Evolutionary conservation across 1,139 yeast species (phyloP).

Genomic region (Zygoascus meyerae): DNA sequence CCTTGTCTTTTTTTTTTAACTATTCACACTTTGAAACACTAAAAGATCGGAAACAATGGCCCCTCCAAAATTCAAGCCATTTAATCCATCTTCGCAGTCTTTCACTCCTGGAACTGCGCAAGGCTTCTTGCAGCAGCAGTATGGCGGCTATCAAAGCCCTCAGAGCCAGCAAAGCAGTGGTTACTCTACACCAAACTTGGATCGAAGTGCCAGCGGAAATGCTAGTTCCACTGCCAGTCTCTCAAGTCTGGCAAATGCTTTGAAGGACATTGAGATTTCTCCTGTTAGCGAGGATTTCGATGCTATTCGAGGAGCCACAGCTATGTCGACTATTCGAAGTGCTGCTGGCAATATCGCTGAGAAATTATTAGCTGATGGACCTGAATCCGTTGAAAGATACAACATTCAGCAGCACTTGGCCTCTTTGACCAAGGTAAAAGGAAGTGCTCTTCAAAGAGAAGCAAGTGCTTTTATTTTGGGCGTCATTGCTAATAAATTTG

Average conservation of each 20-base stretch:
- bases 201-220: slow-evolving; percentile 23
- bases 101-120: slow-evolving; percentile 10
- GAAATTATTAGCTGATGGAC: slow-evolving; percentile 43
- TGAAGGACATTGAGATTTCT: slow-evolving; percentile 58
- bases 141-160: slow-evolving; percentile 5
- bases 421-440: slow-evolving; percentile 67
- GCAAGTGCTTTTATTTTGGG: slow-evolving; percentile 64
- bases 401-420: slow-evolving; percentile 55
- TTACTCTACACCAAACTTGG: slow-evolving; percentile 9
- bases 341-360: slow-evolving; percentile 55
- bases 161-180: slow-evolving; percentile 10
- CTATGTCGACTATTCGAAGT: slow-evolving; percentile 59
- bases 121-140: slow-evolving; percentile 2
- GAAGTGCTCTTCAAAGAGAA: slow-evolving; percentile 69
- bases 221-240: slow-evolving; percentile 60
- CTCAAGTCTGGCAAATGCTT: slow-evolving; percentile 64
- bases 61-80: slow-evolving; percentile 18
- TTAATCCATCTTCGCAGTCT: slow-evolving; percentile 12
- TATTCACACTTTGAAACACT: slow-evolving; percentile 1
- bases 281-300: slow-evolving; percentile 62
- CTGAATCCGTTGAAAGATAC: slow-evolving; percentile 56
- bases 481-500: slow-evolving; percentile 58
- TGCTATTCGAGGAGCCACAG: slow-evolving; percentile 50
- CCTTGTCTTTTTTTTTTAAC: slow-evolving; percentile 1
- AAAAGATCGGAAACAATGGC: slow-evolving; percentile 11